Evolutionary conservation across 306 rosid species (phyloP), one percentile per base, ranked within the genome.

Genomic region (Acacia melanoxylon): DNA sequence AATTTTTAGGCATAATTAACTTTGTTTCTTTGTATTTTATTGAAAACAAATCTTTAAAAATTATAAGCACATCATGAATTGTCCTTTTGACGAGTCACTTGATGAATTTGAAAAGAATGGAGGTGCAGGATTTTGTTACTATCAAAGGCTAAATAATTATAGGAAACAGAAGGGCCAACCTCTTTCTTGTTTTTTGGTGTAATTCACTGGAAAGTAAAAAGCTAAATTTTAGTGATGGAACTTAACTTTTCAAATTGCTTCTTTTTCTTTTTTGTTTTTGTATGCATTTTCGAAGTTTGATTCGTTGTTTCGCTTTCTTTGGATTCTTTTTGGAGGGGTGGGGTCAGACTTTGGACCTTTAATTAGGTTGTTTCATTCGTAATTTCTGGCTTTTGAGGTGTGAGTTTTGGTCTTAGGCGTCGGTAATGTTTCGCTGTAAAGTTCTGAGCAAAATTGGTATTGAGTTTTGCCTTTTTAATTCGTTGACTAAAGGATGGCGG

Each of bases 371-470:
- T 63, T 65, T 65, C 22, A 65, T 66, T 33, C 24, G 12, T 66
- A 31, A 66, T 31, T 66, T 66, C 44, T 66, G 45, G 24, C 35
- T 66, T 66, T 8, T 16, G 45, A 8, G 24, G n/a, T 66, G 42
- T 19, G 71, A 66, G 68, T 49, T 61, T 44, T 10, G 46, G 49
- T 48, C 52, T 14, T 48, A 49, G 78, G 46, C 16, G 15, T 19
- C 67, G 41, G 29, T 75, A 11, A 5, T 24, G 58, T 40, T 45
- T 71, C 6, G 72, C 58, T 33, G 81, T 58, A 46, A 59, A 24
- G 77, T 75, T 68, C 44, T 19, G 8, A 31, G 19, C 9, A 35
- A 58, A 58, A 79, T 51, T 44, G 77, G 82, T 71, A 48, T 68
- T 40, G 41, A 27, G 62, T 49, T 61, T 61, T 45, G 14, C 33